These are phyloP conservation scores for Monosporascus sp. DNA, from an alignment of 2,329 filamentous ascomycete species.

Conservation along the genomic window DNA sequence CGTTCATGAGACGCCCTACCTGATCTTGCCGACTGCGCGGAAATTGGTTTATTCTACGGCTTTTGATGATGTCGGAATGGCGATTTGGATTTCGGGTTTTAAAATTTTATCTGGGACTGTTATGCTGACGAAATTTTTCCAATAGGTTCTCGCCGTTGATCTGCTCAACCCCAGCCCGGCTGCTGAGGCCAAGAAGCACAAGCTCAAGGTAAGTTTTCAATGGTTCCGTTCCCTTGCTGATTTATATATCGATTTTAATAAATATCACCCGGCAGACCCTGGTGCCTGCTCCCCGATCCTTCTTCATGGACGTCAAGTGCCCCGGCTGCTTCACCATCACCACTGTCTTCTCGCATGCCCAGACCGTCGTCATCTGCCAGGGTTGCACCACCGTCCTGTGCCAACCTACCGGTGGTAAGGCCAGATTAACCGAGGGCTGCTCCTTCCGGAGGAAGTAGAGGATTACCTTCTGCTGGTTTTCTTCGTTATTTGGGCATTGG, in stretches of 20 bases:
- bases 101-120: slow-evolving; percentile 13
- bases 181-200: slow-evolving; percentile 99
- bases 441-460: slow-evolving; percentile 99
- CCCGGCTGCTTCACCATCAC: slow-evolving; percentile 99
- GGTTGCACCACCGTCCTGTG: slow-evolving; percentile 99
- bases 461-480: slow-evolving; percentile 38
- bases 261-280: slow-evolving; percentile 59
- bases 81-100: neutral
- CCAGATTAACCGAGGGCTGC: slow-evolving; percentile 98
- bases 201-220: slow-evolving; percentile 83
- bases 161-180: slow-evolving; percentile 98
- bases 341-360: slow-evolving; percentile 99
- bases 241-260: slow-evolving; percentile 10
- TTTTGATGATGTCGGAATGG: neutral
- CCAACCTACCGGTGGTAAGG: slow-evolving; percentile 99
- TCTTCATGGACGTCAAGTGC: slow-evolving; percentile 99
- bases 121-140: slow-evolving; percentile 42
- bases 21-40: neutral
- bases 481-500: slow-evolving; percentile 38
- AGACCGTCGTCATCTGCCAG: slow-evolving; percentile 99
- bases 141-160: slow-evolving; percentile 99
- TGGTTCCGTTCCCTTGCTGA: neutral
- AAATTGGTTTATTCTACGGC: neutral
- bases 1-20: neutral
- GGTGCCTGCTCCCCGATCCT: slow-evolving; percentile 93